Conservation (phyloP, 1,139 yeast genomes). For the Sugiyamaella sp. region DNA sequence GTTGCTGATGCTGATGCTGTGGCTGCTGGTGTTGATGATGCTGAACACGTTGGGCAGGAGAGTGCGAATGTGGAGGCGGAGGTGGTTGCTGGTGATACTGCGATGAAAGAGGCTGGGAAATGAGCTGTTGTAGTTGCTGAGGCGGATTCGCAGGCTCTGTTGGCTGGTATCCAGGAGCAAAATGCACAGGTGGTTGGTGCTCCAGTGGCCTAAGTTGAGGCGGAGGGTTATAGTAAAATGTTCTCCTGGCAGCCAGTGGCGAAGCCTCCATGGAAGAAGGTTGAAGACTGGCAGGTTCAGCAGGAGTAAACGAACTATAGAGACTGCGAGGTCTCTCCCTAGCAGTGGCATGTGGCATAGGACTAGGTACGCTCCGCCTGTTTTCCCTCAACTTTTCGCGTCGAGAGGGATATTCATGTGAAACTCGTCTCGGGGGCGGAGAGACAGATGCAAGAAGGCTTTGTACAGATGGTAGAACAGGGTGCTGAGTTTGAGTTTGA, state of each 20-base stretch:
- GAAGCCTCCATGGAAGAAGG: constrained; percentile 3
- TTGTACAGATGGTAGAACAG: constrained; percentile 14
- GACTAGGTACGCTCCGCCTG: constrained; percentile 6
- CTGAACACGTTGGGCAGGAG: too few relatives aligned
- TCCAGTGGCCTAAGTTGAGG: neutral
- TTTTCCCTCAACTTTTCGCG: neutral
- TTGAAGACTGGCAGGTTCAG: neutral
- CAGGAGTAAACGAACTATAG: neutral
- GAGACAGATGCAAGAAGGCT: constrained; percentile 9
- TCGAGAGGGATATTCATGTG: constrained; percentile 8
- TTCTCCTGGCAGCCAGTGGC: neutral
- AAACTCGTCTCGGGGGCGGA: constrained; percentile 10
- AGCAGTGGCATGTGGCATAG: neutral
- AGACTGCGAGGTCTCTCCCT: constrained; percentile 5
- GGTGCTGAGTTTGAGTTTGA: neutral
- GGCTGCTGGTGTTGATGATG: neutral
- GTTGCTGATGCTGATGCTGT: neutral
- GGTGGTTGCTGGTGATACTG: constrained; percentile 11
- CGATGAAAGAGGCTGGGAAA: neutral
- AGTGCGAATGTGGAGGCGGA: constrained; percentile 12
- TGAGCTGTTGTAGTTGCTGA: constrained; percentile 11
- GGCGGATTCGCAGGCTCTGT: neutral
- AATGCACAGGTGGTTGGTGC: constrained; percentile 22
- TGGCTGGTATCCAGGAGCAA: constrained; percentile 16
- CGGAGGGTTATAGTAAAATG: constrained; percentile 3